A percentile compares a stretch with the other conserved stretches of the same genome.
Evolutionary conservation across 805 yeast species (phyloP).

Genomic region (Barnettozyma californica): DNA sequence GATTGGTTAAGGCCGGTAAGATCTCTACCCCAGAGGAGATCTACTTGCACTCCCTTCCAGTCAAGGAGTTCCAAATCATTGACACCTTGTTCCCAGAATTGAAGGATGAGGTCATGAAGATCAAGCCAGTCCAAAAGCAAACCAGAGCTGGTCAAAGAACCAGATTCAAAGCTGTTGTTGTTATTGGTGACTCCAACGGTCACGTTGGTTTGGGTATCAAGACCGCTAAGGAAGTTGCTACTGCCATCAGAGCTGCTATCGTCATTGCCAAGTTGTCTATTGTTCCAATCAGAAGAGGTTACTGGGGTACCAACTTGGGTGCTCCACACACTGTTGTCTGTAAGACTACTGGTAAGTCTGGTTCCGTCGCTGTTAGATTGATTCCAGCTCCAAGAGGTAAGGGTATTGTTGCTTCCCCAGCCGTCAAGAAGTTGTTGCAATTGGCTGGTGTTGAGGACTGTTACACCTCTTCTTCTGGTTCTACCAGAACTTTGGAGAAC

Average conservation of each 20-base stretch:
- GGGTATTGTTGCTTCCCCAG: constrained; percentile 99
- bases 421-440: constrained; percentile 97
- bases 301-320: constrained; percentile 99
- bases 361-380: constrained; percentile 97
- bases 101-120: constrained; percentile 99
- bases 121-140: constrained; percentile 99
- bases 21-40: constrained; percentile 94
- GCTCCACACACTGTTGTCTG: constrained; percentile 97
- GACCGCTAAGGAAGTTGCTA: constrained; percentile 99
- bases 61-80: constrained; percentile 98
- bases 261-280: constrained; percentile 97
- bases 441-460: constrained; percentile 99
- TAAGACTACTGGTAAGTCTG: constrained; percentile 99
- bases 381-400: constrained; percentile 99
- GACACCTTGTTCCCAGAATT: constrained; percentile 93
- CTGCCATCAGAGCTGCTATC: constrained; percentile 99
- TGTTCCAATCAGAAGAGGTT: constrained; percentile 99
- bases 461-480: constrained; percentile 97
- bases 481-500: constrained; percentile 99
- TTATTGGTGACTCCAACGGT: constrained; percentile 99
- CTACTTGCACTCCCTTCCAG: constrained; percentile 98
- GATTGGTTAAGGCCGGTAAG: constrained; percentile 99
- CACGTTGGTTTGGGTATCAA: constrained; percentile 99
- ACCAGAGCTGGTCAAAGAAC: constrained; percentile 99
- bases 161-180: constrained; percentile 99